Conservation (phyloP, 768 basidiomycete species). For the Suillus subaureus region DNA sequence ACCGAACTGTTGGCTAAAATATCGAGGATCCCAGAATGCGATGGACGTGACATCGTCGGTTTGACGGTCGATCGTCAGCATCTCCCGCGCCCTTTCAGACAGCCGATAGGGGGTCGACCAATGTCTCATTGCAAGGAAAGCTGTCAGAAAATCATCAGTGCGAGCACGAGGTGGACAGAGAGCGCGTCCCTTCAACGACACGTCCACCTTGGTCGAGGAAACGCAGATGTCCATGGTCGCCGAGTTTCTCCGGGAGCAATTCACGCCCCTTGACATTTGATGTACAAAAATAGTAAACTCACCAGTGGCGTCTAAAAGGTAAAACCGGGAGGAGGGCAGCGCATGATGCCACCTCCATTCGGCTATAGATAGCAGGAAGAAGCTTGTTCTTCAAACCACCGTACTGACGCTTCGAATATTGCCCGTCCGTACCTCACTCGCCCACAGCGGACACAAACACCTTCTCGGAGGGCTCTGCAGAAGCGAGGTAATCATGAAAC, state of each 20-base stretch:
- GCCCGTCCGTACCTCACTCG: conserved; percentile 87
- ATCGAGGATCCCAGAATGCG: not conserved
- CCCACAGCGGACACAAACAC: conserved; percentile 58
- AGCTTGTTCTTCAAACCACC: conserved; percentile 93
- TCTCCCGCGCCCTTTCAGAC: conserved; percentile 53
- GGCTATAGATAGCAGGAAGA: conserved; percentile 66
- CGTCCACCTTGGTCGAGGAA: conserved; percentile 54
- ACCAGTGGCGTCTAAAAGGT: conserved; percentile 75
- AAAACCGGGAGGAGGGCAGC: conserved; percentile 41
- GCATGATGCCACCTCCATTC: conserved; percentile 25
- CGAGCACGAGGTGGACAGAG: not conserved
- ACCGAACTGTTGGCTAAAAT: conserved; percentile 12
- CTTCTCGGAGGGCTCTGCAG: conserved; percentile 39
- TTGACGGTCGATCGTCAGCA: conserved; percentile 52
- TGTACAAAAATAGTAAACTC: conserved; percentile 17
- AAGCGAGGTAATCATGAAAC: conserved; percentile 69
- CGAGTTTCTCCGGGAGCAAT: conserved; percentile 42
- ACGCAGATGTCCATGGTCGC: conserved; percentile 58
- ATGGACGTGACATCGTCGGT: conserved; percentile 45
- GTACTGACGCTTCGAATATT: conserved; percentile 91
- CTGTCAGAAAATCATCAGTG: conserved; percentile 38
- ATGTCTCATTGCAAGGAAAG: conserved; percentile 50
- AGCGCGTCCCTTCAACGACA: conserved; percentile 49
- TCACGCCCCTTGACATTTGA: conserved; percentile 1
- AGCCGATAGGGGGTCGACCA: conserved; percentile 62